phyloP scores from a whole-genome alignment of 805 yeast genomes.

The Wickerhamomyces kurtzmanii region DNA sequence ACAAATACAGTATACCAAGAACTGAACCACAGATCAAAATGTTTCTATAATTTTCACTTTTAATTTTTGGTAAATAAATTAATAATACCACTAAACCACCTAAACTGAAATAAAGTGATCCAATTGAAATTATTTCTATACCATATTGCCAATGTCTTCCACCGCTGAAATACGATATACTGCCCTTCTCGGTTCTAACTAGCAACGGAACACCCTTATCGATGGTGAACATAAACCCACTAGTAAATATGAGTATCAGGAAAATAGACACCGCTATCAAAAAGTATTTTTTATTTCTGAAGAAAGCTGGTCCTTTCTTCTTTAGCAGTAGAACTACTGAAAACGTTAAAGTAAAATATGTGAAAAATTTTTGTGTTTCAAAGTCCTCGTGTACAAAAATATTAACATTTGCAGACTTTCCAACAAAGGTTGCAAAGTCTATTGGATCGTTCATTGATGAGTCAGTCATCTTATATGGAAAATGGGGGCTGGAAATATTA shows the following conservation, averaged over 20 bases:
- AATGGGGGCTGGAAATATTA: conserved; percentile 20
- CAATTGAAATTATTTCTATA: conserved; percentile 47
- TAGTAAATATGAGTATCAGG: conserved; percentile 32
- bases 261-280: conserved; percentile 25
- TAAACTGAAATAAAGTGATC: conserved; percentile 37
- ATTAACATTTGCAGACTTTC: conserved; percentile 31
- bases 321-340: conserved; percentile 34
- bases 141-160: conserved; percentile 67
- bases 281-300: conserved; percentile 16
- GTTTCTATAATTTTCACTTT: conserved; percentile 4
- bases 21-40: conserved; percentile 4
- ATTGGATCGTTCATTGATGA: conserved; percentile 24
- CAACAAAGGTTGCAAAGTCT: conserved; percentile 44
- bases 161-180: conserved; percentile 51
- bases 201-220: conserved; percentile 56
- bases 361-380: conserved; percentile 29
- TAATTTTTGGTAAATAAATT: conserved; percentile 23
- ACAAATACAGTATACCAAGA: conserved; percentile 10
- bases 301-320: conserved; percentile 29
- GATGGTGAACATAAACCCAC: conserved; percentile 59
- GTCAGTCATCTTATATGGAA: conserved; percentile 23
- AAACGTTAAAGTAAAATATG: conserved; percentile 37
- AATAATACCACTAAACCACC: conserved; percentile 30
- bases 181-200: conserved; percentile 38
- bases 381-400: conserved; percentile 34